Evolutionary conservation across 1,284 basidiomycete genomes (phyloP).

Genomic region (Apiotrichum domesticum): DNA sequence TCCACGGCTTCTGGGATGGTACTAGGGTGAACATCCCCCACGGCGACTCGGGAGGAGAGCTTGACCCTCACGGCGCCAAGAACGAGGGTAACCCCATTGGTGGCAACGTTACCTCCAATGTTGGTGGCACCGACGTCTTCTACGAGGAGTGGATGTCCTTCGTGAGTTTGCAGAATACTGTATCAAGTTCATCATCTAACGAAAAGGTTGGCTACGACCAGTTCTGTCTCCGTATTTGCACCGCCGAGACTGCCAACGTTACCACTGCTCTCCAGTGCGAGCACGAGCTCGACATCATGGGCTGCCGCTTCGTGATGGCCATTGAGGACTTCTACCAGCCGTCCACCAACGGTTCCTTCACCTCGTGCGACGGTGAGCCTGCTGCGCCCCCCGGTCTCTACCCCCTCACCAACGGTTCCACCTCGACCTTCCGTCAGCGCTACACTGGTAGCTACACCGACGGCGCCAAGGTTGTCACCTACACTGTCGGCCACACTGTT

Average conservation of each 20-base stretch:
- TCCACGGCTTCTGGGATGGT: slow-evolving; percentile 49
- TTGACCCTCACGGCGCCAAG: slow-evolving; percentile 49
- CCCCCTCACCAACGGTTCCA: slow-evolving; percentile 35
- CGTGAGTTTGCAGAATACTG: slow-evolving; percentile 9
- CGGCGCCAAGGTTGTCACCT: slow-evolving; percentile 26
- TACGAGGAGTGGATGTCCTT: slow-evolving; percentile 53
- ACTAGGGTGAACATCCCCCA: slow-evolving; percentile 48
- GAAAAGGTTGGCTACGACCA: slow-evolving; percentile 44
- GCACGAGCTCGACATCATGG: slow-evolving; percentile 46
- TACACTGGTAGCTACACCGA: slow-evolving; percentile 41
- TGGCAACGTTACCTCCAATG: slow-evolving; percentile 52
- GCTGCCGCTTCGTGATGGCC: slow-evolving; percentile 48
- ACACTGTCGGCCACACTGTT: slow-evolving; percentile 20
- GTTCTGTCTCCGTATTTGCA: slow-evolving; percentile 49
- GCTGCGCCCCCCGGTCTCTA: slow-evolving; percentile 46
- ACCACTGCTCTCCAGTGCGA: slow-evolving; percentile 41
- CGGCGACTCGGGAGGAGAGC: slow-evolving; percentile 49
- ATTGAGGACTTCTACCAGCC: slow-evolving; percentile 37
- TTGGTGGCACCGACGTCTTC: slow-evolving; percentile 49
- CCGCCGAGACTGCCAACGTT: slow-evolving; percentile 37
- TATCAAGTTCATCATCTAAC: not conserved
- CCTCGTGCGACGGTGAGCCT: slow-evolving; percentile 46
- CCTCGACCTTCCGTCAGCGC: slow-evolving; percentile 47
- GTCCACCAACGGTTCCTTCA: slow-evolving; percentile 37
- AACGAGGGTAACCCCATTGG: slow-evolving; percentile 51